Conservation (phyloP, 768 basidiomycete species). For the Leucogyrophana mollusca region DNA sequence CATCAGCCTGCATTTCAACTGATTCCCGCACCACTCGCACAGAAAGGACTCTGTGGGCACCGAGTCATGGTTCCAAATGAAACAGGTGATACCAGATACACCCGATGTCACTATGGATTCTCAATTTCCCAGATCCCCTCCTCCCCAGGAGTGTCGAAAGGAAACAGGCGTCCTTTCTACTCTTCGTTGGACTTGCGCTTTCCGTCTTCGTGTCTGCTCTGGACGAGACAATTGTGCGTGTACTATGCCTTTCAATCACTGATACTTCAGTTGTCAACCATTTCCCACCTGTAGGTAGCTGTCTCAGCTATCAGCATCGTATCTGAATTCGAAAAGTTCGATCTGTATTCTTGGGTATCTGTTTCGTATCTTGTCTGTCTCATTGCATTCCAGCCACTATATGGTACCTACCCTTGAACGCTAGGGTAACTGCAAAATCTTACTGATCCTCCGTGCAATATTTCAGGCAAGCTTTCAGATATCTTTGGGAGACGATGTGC, state of each 20-base stretch:
- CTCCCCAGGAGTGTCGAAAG: background rate
- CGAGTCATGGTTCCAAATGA: too few relatives aligned
- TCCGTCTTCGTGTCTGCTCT: background rate
- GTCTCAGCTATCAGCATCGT: background rate
- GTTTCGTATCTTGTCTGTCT: background rate
- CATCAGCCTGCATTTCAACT: too few relatives aligned
- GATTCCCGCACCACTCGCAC: too few relatives aligned
- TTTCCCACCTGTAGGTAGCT: background rate
- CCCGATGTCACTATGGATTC: too few relatives aligned
- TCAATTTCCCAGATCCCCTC: background rate
- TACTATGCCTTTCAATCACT: background rate
- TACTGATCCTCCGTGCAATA: background rate
- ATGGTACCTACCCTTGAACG: conserved; percentile 1
- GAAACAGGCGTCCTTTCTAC: background rate
- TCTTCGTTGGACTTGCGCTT: background rate
- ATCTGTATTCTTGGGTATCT: background rate
- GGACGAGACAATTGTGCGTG: background rate
- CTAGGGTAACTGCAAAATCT: background rate
- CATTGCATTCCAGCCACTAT: background rate
- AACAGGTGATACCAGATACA: too few relatives aligned
- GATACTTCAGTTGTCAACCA: background rate
- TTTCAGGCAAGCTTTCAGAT: background rate
- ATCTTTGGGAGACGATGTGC: background rate
- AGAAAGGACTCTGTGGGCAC: too few relatives aligned
- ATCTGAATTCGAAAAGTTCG: background rate